Percentiles rank a stretch among this genome's conserved stretches.
Conservation (phyloP, 2,329 filamentous ascomycete genomes). For the Pseudocercospora fuligena region DNA sequence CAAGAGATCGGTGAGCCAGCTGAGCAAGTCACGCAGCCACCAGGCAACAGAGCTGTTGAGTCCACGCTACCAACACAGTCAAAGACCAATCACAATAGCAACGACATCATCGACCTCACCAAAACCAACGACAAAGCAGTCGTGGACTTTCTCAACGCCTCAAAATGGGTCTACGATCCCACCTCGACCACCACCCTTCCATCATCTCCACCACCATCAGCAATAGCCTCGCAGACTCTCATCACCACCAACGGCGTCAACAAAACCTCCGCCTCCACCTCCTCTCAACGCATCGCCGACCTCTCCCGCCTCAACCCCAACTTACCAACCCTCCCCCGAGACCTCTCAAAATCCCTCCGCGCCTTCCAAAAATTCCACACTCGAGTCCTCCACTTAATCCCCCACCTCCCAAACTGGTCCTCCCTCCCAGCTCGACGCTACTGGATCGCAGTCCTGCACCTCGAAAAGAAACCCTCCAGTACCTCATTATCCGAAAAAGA, state of each 20-base stretch:
- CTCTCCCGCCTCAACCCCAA: not conserved
- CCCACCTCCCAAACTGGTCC: conserved; percentile 24
- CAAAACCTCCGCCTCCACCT: conserved; percentile 17
- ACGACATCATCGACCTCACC: not conserved
- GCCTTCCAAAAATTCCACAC: conserved; percentile 34
- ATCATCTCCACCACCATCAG: conserved; percentile 11
- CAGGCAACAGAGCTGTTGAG: not conserved
- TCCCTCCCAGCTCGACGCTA: conserved; percentile 33
- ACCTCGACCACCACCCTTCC: conserved; percentile 16
- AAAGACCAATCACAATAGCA: not conserved
- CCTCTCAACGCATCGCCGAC: not conserved
- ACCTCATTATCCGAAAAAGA: conserved; percentile 24
- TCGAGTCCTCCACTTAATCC: conserved; percentile 27
- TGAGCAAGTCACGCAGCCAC: not conserved
- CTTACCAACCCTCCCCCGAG: conserved; percentile 27
- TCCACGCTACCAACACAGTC: conserved; percentile 3
- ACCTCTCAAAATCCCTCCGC: conserved; percentile 26
- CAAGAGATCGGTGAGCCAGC: not conserved
- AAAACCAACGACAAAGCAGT: conserved; percentile 16
- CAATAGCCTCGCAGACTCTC: not conserved
- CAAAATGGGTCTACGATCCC: conserved; percentile 4
- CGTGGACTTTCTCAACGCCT: conserved; percentile 10
- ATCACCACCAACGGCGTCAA: conserved; percentile 7
- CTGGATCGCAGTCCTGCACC: conserved; percentile 41
- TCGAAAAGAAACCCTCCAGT: conserved; percentile 17